phyloP scores from a whole-genome alignment of 148 eudicot genomes.

The Beta vulgaris region DNA sequence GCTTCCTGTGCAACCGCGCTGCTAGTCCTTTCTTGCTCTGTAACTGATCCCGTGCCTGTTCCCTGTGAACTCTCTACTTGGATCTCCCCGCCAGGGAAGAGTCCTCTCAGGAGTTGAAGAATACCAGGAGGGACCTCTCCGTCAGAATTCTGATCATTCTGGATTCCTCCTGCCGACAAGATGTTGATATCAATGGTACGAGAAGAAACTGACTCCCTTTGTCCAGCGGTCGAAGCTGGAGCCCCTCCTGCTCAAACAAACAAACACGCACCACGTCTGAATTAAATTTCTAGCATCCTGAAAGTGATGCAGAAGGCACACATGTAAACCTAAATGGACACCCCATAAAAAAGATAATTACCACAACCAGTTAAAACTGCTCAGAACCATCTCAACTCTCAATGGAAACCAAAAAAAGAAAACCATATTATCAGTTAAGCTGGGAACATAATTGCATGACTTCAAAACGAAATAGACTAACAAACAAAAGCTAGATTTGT shows the following conservation, averaged over 20 bases:
- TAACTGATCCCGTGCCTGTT: conserved; percentile 15
- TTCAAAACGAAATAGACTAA: not conserved
- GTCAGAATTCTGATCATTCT: conserved; percentile 27
- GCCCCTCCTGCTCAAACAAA: conserved; percentile 25
- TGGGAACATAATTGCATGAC: not conserved
- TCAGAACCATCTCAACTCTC: too few species aligned
- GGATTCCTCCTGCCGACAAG: conserved; percentile 31
- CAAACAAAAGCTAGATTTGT: not conserved
- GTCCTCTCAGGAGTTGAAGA: conserved; percentile 35
- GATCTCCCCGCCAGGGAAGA: conserved; percentile 45
- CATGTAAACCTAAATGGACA: too few species aligned
- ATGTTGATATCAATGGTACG: conserved; percentile 44
- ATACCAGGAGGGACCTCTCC: conserved; percentile 33
- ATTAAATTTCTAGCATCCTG: not conserved
- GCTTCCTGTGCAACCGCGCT: conserved; percentile 26
- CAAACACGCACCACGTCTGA: not conserved
- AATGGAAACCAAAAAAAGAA: too few species aligned
- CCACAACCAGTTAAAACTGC: too few species aligned
- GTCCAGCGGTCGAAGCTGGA: conserved; percentile 11
- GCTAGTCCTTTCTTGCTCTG: conserved; percentile 32
- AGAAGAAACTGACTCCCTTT: conserved; percentile 25
- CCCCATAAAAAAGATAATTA: too few species aligned
- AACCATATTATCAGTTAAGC: too few species aligned
- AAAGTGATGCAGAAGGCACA: too few species aligned
- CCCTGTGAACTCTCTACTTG: conserved; percentile 37